These are phyloP conservation scores for Clonostachys byssicola DNA, from an alignment of 2,329 filamentous ascomycete genomes.

Conservation along the genomic window DNA sequence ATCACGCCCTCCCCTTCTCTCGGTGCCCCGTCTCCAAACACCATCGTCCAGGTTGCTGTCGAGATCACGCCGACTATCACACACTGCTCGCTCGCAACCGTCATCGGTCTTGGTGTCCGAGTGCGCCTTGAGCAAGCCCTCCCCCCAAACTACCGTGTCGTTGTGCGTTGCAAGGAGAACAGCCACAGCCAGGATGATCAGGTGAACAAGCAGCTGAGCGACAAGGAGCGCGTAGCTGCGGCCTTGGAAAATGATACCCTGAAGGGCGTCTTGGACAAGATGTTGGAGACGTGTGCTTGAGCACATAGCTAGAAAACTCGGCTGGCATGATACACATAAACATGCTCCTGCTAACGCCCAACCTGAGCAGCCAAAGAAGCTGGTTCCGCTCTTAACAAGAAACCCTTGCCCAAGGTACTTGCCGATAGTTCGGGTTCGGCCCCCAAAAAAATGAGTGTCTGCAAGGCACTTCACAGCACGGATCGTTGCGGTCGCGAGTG, in stretches of 20 bases:
- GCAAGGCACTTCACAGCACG: too few species aligned
- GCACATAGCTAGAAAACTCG: background rate
- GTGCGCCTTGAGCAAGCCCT: conserved; percentile 88
- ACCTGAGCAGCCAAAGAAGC: too few species aligned
- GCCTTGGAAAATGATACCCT: conserved; percentile 91
- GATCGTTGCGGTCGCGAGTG: too few species aligned
- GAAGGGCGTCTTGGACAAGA: conserved; percentile 84
- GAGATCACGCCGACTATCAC: conserved; percentile 95
- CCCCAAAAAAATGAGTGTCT: too few species aligned
- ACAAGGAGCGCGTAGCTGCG: conserved; percentile 94
- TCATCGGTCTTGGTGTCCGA: conserved; percentile 90
- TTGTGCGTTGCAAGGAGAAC: conserved; percentile 91
- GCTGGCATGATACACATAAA: too few species aligned
- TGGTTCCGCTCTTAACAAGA: too few species aligned
- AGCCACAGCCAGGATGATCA: conserved; percentile 94
- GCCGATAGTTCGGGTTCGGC: too few species aligned
- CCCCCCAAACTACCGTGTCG: conserved; percentile 85
- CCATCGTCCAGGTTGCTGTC: conserved; percentile 71
- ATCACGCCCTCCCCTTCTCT: conserved; percentile 47
- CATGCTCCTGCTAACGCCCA: too few species aligned
- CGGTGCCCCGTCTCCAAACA: conserved; percentile 40
- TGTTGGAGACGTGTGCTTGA: conserved; percentile 76
- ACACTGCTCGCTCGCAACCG: conserved; percentile 92
- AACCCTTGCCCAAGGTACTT: too few species aligned
- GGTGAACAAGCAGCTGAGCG: conserved; percentile 92